Percentiles rank a stretch among this genome's conserved stretches.
Conservation (phyloP, 148 eudicot species). For the Tetragonia tetragonoides region DNA sequence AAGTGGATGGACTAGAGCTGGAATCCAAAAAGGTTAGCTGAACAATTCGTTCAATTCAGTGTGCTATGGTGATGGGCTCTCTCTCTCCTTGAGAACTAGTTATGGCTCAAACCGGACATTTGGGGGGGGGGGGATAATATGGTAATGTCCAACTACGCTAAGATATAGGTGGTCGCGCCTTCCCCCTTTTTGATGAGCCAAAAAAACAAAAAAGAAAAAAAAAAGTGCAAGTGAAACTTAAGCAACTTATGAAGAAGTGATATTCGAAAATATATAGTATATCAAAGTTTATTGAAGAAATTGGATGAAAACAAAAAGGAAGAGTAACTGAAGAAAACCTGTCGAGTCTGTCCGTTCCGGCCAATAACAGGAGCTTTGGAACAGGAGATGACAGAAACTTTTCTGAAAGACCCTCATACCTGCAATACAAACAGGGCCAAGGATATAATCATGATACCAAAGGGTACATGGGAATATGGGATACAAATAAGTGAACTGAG, state of each 20-base stretch:
- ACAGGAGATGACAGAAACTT: constrained; percentile 73
- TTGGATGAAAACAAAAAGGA: not conserved
- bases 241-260: not conserved
- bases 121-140: no score
- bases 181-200: no score
- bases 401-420: constrained; percentile 97
- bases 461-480: not conserved
- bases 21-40: no score
- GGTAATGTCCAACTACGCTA: no score
- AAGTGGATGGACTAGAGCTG: no score
- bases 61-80: no score
- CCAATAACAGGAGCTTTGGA: constrained; percentile 80
- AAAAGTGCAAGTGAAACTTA: no score
- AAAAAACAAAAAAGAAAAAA: no score
- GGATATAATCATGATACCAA: not conserved
- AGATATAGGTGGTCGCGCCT: no score
- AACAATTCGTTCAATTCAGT: no score
- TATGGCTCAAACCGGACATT: no score
- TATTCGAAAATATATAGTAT: not conserved
- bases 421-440: constrained; percentile 32
- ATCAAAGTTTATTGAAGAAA: not conserved
- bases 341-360: constrained; percentile 98
- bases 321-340: constrained; percentile 39
- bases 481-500: not conserved
- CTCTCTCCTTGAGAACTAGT: no score